Base-by-base conservation (phyloP, 371 early-diverging fungal genomes). In the Mucor mucedo region DNA sequence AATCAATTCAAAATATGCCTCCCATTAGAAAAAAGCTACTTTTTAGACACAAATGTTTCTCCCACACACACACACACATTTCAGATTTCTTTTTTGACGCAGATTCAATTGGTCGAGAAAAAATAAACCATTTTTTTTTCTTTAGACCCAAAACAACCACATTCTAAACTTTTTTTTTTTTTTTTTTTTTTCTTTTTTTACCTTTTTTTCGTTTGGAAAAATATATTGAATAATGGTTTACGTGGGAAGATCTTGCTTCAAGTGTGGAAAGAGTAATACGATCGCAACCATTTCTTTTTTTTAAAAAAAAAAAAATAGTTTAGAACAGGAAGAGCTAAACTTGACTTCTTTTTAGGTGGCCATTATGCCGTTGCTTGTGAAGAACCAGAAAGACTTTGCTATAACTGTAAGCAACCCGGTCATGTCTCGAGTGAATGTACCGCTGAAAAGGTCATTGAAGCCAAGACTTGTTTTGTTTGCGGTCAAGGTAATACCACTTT, bases 321-420 rank as follows among this genome's bases (percentile, higher is more conserved):
- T 42, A 21, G 21, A 21, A 21, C 21, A 0, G 21, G 21, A 21
- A 21, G 21, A 21, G 21, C 21, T 21, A 21, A 21, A 21, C 21
- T 21, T 21, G 21, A 21, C 21, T 21, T 21, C 41, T 0, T 45
- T 16, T 27, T 60, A 85, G 85, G 72, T 55, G 84, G 84, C 28
- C 85, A 85, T 58, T 76, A 73, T 67, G 85, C 83, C 21, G 77
- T 65, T 49, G 75, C 62, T 44, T 85, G 85, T 58, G 72, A 80
- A 4, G 82, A 80, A 55, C 62, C 78, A 28, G 84, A 85, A 52
- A 77, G 77, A 58, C 79, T 85, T 49, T 85, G 85, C 61, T 85
- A 83, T 62, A 85, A 85, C 71, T 85, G 85, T 62, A 86, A 85
- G 65, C 81, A 82, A 52, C 70, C 85, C 32, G 88, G 88, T 5